Evolutionary conservation across 78 protist species (phyloP).

Genomic region (Dictyostelium citrinum): DNA sequence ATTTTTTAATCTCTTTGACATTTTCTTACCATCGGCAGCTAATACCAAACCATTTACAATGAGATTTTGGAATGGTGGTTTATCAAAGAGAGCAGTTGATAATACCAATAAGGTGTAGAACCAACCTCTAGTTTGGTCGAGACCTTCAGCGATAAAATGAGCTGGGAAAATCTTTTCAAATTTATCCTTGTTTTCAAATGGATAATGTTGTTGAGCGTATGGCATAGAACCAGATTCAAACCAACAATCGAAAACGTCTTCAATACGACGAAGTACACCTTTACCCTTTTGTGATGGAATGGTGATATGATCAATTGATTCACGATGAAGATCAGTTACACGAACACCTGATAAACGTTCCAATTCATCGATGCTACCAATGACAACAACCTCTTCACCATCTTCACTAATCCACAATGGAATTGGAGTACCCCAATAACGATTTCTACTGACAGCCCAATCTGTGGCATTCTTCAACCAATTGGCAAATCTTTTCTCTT

Average conservation of each 20-base stretch:
- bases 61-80: constrained; percentile 98
- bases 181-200: constrained; percentile 97
- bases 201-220: constrained; percentile 99
- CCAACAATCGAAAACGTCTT: constrained; percentile 99
- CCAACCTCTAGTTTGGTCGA: constrained; percentile 98
- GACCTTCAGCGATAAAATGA: constrained; percentile 99
- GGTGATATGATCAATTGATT: constrained; percentile 94
- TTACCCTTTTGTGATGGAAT: constrained; percentile 94
- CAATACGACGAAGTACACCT: constrained; percentile 88
- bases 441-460: constrained; percentile 98
- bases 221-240: constrained; percentile 99
- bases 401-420: constrained; percentile 99
- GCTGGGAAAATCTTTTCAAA: constrained; percentile 99
- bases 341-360: constrained; percentile 88
- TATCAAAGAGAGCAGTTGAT: constrained; percentile 97
- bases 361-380: constrained; percentile 95
- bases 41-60: constrained; percentile 99
- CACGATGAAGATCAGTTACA: constrained; percentile 87
- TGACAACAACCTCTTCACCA: constrained; percentile 88
- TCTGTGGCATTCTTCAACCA: constrained; percentile 98
- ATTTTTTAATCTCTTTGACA: constrained; percentile 98
- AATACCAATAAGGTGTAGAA: constrained; percentile 99
- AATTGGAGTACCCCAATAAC: constrained; percentile 99
- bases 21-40: constrained; percentile 96
- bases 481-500: constrained; percentile 96